A percentile compares a stretch with the other conserved stretches of the same genome.
Conservation (phyloP, 331 rosid genomes). For the Arachis monticola region DNA sequence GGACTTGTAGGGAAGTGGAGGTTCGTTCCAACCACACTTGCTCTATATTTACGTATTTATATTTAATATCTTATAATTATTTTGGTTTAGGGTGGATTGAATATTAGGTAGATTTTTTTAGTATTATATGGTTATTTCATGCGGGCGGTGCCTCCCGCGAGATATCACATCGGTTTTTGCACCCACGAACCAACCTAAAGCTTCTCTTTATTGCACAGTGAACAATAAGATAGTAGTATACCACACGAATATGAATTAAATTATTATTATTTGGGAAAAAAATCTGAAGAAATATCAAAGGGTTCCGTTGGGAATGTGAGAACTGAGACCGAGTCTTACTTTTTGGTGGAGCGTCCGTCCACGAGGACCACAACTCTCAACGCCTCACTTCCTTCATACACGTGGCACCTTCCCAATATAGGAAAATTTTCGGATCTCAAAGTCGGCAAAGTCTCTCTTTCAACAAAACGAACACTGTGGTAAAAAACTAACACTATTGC, state of each 20-base stretch:
- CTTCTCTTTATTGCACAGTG: conserved; percentile 11
- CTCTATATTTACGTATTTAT: conserved; percentile 35
- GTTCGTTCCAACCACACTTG: conserved; percentile 26
- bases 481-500: too few species aligned
- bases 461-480: neutral
- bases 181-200: conserved; percentile 31
- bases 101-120: neutral
- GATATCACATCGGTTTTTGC: conserved; percentile 51
- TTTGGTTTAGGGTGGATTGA: neutral
- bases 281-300: conserved; percentile 17
- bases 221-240: neutral
- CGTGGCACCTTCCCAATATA: conserved; percentile 33
- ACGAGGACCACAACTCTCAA: neutral
- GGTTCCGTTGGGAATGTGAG: conserved; percentile 39
- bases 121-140: conserved; percentile 47
- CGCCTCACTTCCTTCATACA: conserved; percentile 21
- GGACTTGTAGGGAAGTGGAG: neutral
- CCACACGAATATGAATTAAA: neutral
- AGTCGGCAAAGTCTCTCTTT: conserved; percentile 32
- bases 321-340: conserved; percentile 15
- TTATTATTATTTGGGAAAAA: neutral
- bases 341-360: conserved; percentile 32
- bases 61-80: neutral
- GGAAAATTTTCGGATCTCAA: neutral
- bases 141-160: conserved; percentile 72